Evolutionary conservation across 2,329 filamentous ascomycete species (phyloP).

Genomic region (Neobulgaria alba): DNA sequence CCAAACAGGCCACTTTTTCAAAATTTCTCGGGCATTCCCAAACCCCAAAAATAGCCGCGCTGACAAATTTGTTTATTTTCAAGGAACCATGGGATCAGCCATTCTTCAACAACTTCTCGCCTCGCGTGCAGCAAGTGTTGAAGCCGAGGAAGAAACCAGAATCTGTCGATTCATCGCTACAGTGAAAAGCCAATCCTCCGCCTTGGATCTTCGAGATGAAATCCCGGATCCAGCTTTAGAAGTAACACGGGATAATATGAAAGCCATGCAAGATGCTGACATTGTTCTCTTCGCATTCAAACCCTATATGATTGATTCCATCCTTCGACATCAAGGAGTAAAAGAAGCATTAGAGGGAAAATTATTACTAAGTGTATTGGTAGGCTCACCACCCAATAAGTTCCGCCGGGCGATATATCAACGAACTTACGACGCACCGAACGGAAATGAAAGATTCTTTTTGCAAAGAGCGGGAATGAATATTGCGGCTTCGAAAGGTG

Average conservation of each 20-base stretch:
- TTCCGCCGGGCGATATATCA: constrained; percentile 54
- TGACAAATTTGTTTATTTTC: too few species aligned
- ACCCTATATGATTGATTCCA: constrained; percentile 61
- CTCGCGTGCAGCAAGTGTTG: neutral
- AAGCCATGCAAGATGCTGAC: constrained; percentile 59
- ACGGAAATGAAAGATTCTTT: constrained; percentile 28
- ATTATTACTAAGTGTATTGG: constrained; percentile 73
- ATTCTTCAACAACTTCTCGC: constrained; percentile 1
- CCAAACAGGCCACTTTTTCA: neutral
- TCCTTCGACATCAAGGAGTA: constrained; percentile 61
- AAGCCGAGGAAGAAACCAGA: neutral
- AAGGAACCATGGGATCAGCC: constrained; percentile 3
- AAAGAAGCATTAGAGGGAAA: constrained; percentile 67
- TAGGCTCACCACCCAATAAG: constrained; percentile 63
- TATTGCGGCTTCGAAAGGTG: constrained; percentile 67
- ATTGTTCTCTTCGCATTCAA: constrained; percentile 76
- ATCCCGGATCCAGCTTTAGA: constrained; percentile 28
- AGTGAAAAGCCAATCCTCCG: constrained; percentile 33
- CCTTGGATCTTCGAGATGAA: constrained; percentile 26
- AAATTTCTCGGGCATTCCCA: too few species aligned
- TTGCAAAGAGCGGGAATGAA: constrained; percentile 75
- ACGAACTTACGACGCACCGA: constrained; percentile 28
- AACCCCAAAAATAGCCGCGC: too few species aligned
- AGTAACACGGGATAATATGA: constrained; percentile 50
- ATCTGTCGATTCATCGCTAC: constrained; percentile 33